A percentile compares a stretch with the other conserved stretches of the same genome.
Conservation (phyloP, 768 basidiomycete species). For the Polyporus arcularius region DNA sequence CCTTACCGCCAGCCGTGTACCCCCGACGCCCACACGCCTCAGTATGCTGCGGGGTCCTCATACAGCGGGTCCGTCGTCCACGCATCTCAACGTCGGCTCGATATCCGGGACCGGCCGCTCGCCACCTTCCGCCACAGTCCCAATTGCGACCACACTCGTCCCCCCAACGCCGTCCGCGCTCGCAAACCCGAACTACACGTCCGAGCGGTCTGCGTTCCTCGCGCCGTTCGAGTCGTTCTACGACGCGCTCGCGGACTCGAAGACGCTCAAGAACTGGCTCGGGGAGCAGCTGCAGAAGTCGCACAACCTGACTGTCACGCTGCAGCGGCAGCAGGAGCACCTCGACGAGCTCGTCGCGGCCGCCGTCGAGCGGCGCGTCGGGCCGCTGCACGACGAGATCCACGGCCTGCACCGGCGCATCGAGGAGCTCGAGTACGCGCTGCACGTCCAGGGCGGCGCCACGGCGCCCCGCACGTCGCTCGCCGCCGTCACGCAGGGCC, state of each 20-base stretch:
- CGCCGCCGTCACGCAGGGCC: neutral
- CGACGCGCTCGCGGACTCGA: constrained; percentile 79
- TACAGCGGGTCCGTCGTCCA: constrained; percentile 16
- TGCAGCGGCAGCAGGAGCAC: constrained; percentile 69
- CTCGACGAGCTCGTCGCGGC: constrained; percentile 59
- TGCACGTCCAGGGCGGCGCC: constrained; percentile 25
- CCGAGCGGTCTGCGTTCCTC: constrained; percentile 76
- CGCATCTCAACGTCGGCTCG: constrained; percentile 13
- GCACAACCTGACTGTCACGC: constrained; percentile 52
- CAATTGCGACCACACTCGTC: constrained; percentile 66
- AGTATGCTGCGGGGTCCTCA: constrained; percentile 42
- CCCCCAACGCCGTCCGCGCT: constrained; percentile 72
- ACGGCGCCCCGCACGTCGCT: neutral
- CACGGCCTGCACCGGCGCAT: constrained; percentile 58
- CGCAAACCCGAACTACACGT: constrained; percentile 58
- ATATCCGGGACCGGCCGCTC: constrained; percentile 39
- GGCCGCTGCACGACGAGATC: constrained; percentile 63
- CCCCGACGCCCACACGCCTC: constrained; percentile 71
- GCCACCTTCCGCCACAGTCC: constrained; percentile 60
- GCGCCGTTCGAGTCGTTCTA: constrained; percentile 85
- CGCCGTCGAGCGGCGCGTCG: constrained; percentile 62
- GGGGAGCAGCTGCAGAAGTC: constrained; percentile 65
- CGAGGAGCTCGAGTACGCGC: constrained; percentile 64
- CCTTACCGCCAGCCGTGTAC: constrained; percentile 60
- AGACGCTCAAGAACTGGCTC: constrained; percentile 77